These are phyloP conservation scores for Pelargonium fulgidum DNA, from an alignment of 441 rosid genomes.

Conservation along the genomic window DNA sequence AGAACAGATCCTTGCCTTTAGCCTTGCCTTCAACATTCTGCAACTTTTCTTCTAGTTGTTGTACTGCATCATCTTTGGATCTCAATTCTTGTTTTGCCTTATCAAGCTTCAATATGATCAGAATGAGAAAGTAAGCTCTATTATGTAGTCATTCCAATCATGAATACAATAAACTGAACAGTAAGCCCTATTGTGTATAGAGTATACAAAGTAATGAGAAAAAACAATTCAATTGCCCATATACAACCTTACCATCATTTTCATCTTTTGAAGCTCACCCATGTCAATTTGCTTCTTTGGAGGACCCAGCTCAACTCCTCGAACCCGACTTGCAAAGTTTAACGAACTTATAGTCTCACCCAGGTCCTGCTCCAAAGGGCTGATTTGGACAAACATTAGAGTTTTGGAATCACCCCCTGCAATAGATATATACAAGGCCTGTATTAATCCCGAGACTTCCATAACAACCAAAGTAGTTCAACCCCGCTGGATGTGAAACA, in stretches of 20 bases:
- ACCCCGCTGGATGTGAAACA: not conserved
- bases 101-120: not conserved
- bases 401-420: constrained; percentile 93
- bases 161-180: not conserved
- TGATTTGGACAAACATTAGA: constrained; percentile 91
- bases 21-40: not conserved
- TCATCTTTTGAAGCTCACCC: constrained; percentile 65
- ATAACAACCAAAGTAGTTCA: not conserved
- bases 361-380: constrained; percentile 77
- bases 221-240: not conserved
- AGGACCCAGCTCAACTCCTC: constrained; percentile 90
- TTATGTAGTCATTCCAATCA: not conserved
- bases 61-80: not conserved
- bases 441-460: constrained; percentile 12
- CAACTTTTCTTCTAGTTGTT: constrained; percentile 4
- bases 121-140: not conserved
- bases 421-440: constrained; percentile 16
- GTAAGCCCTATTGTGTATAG: not conserved
- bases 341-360: constrained; percentile 87
- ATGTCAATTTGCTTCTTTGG: constrained; percentile 76
- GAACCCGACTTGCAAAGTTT: constrained; percentile 89
- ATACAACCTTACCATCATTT: constrained; percentile 54
- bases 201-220: not conserved
- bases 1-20: constrained; percentile 4
- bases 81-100: constrained; percentile 5